These are phyloP conservation scores for Umbelopsis ramanniana DNA, from an alignment of 192 early-diverging fungal species.

Conservation along the genomic window DNA sequence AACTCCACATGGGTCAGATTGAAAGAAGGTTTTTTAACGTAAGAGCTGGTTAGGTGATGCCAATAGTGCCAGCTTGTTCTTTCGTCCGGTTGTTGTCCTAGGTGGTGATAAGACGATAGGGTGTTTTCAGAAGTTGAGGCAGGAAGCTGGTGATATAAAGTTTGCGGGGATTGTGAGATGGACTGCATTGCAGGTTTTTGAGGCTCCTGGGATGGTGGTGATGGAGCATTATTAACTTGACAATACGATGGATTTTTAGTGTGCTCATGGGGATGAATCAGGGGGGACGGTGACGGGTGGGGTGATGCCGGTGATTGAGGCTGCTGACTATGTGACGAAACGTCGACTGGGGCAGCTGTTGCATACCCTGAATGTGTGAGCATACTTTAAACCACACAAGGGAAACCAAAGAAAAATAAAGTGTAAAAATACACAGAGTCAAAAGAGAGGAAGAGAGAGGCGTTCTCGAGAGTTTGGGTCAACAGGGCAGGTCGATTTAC, in stretches of 20 bases:
- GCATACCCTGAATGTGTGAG: constrained; percentile 13
- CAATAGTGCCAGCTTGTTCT: constrained; percentile 10
- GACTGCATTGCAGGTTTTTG: constrained; percentile 4
- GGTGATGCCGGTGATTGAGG: constrained; percentile 16
- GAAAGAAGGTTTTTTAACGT: constrained; percentile 46
- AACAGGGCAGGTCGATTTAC: not conserved
- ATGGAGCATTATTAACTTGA: constrained; percentile 14
- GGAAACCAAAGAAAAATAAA: not conserved
- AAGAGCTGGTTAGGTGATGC: constrained; percentile 21
- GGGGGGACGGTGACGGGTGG: constrained; percentile 9
- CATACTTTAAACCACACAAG: constrained; percentile 6
- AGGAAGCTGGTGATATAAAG: constrained; percentile 19
- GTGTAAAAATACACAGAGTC: constrained; percentile 2
- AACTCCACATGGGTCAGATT: constrained; percentile 55
- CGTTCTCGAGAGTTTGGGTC: constrained; percentile 1
- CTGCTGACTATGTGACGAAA: constrained; percentile 12
- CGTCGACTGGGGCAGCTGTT: not conserved
- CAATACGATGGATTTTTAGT: not conserved
- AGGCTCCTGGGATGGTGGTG: not conserved
- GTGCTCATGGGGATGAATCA: constrained; percentile 16
- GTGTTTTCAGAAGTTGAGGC: not conserved
- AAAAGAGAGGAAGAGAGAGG: constrained; percentile 9
- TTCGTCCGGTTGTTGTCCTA: not conserved
- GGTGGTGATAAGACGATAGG: constrained; percentile 1
- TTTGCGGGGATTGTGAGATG: constrained; percentile 24